Evolutionary conservation across 2,329 filamentous ascomycete genomes (phyloP).

Genomic region (Alternaria viburni): DNA sequence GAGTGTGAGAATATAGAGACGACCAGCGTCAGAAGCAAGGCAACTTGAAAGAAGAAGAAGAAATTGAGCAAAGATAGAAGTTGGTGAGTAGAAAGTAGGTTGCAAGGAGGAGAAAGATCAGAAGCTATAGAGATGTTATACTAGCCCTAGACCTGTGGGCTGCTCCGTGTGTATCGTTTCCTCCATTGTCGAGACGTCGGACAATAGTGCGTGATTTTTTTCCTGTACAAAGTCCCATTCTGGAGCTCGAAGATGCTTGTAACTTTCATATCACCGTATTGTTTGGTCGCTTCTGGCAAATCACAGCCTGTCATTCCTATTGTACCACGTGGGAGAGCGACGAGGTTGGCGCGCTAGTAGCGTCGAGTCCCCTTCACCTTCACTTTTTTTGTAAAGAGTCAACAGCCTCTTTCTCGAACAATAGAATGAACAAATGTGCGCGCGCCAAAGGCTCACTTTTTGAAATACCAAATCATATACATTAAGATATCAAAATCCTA

Average conservation of each 20-base stretch:
- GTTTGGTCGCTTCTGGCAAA: neutral
- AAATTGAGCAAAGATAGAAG: neutral
- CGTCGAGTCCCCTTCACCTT: conserved; percentile 1
- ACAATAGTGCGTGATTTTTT: neutral
- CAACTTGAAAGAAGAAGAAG: neutral
- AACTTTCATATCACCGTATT: neutral
- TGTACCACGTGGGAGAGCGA: neutral
- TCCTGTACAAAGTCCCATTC: neutral
- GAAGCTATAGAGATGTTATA: neutral
- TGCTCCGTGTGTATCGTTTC: neutral
- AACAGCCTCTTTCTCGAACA: neutral
- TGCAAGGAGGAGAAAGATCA: neutral
- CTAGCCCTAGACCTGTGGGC: neutral
- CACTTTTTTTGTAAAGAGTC: neutral
- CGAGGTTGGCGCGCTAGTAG: neutral
- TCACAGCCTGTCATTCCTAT: neutral
- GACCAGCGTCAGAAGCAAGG: conserved; percentile 9
- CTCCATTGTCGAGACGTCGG: neutral
- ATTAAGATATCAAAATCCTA: neutral
- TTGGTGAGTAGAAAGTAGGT: neutral
- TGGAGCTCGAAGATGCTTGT: neutral
- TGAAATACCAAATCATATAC: neutral
- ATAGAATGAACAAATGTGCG: neutral
- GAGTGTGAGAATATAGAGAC: neutral
- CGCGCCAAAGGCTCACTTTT: neutral